phyloP scores from a whole-genome alignment of 1,284 basidiomycete species.

The Trametes polyzona region DNA sequence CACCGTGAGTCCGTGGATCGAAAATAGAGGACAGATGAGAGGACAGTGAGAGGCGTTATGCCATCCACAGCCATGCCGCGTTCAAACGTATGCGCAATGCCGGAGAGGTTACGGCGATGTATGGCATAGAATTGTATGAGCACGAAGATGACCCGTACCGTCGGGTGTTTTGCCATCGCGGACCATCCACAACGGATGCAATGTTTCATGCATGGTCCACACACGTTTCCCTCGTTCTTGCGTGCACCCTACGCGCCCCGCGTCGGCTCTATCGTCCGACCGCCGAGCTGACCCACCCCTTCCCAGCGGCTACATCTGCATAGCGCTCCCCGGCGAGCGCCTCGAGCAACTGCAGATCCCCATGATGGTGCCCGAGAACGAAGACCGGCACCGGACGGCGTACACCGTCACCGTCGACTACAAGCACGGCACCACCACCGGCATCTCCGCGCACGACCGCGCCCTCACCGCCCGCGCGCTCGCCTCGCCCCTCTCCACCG shows the following conservation, averaged over 20 bases:
- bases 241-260: neutral
- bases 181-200: no score
- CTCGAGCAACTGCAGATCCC: slow-evolving; percentile 86
- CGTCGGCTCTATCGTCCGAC: neutral
- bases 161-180: no score
- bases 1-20: no score
- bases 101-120: no score
- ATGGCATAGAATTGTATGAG: no score
- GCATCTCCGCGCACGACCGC: slow-evolving; percentile 96
- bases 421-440: slow-evolving; percentile 91
- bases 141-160: no score
- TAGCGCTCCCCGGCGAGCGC: slow-evolving; percentile 79
- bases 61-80: no score
- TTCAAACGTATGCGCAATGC: no score
- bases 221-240: neutral
- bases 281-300: neutral
- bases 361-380: slow-evolving; percentile 92
- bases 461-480: slow-evolving; percentile 86
- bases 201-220: no score
- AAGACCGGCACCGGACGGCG: slow-evolving; percentile 92
- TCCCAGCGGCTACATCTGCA: slow-evolving; percentile 91
- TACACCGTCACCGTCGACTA: slow-evolving; percentile 99
- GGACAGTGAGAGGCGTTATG: no score
- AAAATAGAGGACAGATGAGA: no score
- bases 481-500: slow-evolving; percentile 57